Evolutionary conservation across 1,139 yeast species (phyloP).

Genomic region (Saccharomycopsis hybrid): DNA sequence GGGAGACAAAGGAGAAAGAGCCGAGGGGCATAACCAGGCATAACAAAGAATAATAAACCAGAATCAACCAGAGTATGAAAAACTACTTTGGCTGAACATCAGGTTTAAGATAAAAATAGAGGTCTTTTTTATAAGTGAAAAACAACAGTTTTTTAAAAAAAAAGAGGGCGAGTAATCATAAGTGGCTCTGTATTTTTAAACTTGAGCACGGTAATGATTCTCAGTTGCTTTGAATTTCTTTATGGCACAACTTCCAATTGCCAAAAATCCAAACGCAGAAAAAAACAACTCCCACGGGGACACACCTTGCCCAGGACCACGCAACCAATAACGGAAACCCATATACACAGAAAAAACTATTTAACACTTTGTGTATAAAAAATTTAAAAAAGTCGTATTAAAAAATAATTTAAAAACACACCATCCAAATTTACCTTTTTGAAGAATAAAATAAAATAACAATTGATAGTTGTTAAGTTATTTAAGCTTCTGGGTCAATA

Average conservation of each 20-base stretch:
- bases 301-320: no score
- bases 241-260: slow-evolving; percentile 6
- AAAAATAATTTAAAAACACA: not conserved
- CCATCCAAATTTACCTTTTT: no score
- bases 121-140: not conserved
- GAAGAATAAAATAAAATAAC: no score
- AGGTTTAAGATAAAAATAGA: no score
- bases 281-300: slow-evolving; percentile 26
- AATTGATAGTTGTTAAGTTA: not conserved
- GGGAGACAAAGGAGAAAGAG: not conserved
- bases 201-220: slow-evolving; percentile 51
- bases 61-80: not conserved
- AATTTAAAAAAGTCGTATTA: not conserved
- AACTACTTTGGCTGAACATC: not conserved
- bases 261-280: slow-evolving; percentile 6
- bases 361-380: not conserved
- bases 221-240: slow-evolving; percentile 25
- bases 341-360: slow-evolving; percentile 24
- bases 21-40: slow-evolving; percentile 1
- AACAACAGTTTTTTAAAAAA: not conserved
- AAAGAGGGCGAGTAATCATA: slow-evolving; percentile 34
- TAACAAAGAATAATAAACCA: not conserved
- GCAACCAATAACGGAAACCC: slow-evolving; percentile 26
- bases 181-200: slow-evolving; percentile 49
- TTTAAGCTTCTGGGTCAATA: slow-evolving; percentile 42